A percentile compares a stretch with the other conserved stretches of the same genome.
Conservation (phyloP, 257 asterid genomes). For the Nicotiana noctiflora region DNA sequence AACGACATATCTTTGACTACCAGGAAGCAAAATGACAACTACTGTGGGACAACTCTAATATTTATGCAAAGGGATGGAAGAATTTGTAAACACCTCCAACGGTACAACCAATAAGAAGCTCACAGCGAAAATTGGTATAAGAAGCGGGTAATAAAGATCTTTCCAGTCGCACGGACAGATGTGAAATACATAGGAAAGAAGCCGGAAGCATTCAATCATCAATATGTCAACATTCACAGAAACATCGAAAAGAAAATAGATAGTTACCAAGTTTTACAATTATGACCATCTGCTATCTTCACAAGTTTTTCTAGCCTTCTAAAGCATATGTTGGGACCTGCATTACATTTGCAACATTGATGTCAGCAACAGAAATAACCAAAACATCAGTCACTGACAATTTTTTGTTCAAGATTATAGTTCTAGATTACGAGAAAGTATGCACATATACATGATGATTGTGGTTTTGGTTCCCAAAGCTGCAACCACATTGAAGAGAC, state of each 20-base stretch:
- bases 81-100: neutral
- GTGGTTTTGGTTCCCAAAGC: neutral
- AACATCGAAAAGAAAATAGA: conserved; percentile 11
- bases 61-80: too few species aligned
- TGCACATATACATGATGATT: neutral
- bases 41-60: too few species aligned
- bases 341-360: conserved; percentile 17
- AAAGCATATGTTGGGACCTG: conserved; percentile 69
- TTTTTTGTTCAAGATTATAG: neutral
- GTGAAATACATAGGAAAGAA: neutral
- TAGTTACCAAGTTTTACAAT: neutral
- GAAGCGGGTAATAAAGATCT: neutral
- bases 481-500: neutral
- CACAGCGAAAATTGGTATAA: neutral
- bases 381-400: neutral
- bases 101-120: neutral
- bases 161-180: neutral
- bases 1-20: neutral
- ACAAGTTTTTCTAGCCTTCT: conserved; percentile 40
- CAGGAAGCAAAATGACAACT: too few species aligned
- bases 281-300: conserved; percentile 14
- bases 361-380: neutral
- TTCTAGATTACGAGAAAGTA: neutral
- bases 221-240: neutral
- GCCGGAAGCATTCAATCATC: neutral